These are phyloP conservation scores for Biscutella laevigata DNA, from an alignment of 441 rosid genomes.

Conservation along the genomic window DNA sequence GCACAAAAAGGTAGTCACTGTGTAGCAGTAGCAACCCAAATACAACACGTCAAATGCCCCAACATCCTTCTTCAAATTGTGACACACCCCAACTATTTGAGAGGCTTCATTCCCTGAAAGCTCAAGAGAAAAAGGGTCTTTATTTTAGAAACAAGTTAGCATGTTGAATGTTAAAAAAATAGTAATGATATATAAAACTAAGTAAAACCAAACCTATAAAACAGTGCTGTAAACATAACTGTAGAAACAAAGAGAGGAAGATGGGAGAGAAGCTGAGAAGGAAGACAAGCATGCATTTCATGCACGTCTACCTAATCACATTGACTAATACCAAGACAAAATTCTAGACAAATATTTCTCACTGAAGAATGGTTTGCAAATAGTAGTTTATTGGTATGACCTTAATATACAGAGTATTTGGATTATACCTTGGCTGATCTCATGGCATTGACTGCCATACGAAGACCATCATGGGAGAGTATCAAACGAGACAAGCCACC, in stretches of 20 bases:
- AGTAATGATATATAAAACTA: neutral
- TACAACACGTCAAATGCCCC: neutral
- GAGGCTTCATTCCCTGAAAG: constrained; percentile 75
- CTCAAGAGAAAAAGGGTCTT: neutral
- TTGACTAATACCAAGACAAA: neutral
- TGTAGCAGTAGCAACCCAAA: constrained; percentile 1
- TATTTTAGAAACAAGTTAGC: neutral
- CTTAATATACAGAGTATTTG: neutral
- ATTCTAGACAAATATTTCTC: no score
- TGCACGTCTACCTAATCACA: neutral
- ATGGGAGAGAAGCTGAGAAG: no score
- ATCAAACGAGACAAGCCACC: constrained; percentile 82
- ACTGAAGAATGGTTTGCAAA: no score
- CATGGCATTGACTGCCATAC: constrained; percentile 67
- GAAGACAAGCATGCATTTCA: neutral
- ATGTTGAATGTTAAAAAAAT: neutral
- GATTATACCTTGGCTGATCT: constrained; percentile 59
- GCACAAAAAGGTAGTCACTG: neutral
- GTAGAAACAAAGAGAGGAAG: no score
- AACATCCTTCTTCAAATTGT: neutral
- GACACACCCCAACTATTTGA: constrained; percentile 38
- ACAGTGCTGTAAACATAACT: neutral
- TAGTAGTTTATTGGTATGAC: neutral
- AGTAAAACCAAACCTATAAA: neutral
- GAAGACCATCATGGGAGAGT: constrained; percentile 73